These are phyloP conservation scores for Trypanosoma lewisi DNA, from an alignment of 208 protist species.

Conservation along the genomic window DNA sequence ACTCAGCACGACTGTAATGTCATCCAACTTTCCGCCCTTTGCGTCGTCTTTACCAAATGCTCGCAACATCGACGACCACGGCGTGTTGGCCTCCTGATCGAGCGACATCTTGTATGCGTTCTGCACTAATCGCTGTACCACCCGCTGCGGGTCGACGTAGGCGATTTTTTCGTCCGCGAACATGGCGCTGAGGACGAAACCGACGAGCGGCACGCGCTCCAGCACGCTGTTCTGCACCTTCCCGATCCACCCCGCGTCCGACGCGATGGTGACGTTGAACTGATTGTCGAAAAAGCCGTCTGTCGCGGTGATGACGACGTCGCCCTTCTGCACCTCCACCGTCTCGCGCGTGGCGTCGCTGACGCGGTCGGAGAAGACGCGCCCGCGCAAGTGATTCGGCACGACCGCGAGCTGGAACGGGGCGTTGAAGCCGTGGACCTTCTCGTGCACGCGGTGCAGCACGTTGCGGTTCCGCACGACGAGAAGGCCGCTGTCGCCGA, in stretches of 20 bases:
- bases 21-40: slow-evolving; percentile 88
- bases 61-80: slow-evolving; percentile 82
- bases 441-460: slow-evolving; percentile 83
- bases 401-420: slow-evolving; percentile 90
- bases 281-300: slow-evolving; percentile 95
- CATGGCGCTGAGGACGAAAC: slow-evolving; percentile 70
- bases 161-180: slow-evolving; percentile 67
- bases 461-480: slow-evolving; percentile 77
- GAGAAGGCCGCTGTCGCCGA: slow-evolving; percentile 88
- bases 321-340: slow-evolving; percentile 79
- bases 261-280: slow-evolving; percentile 81
- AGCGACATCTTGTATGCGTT: slow-evolving; percentile 79
- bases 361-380: slow-evolving; percentile 68
- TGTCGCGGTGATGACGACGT: slow-evolving; percentile 91
- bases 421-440: slow-evolving; percentile 91
- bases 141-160: slow-evolving; percentile 86
- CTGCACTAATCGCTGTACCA: slow-evolving; percentile 83
- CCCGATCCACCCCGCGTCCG: slow-evolving; percentile 82
- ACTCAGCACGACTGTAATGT: slow-evolving; percentile 88
- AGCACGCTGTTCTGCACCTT: slow-evolving; percentile 59
- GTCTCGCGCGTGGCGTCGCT: slow-evolving; percentile 72
- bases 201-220: slow-evolving; percentile 70
- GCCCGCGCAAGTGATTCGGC: slow-evolving; percentile 59
- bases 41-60: slow-evolving; percentile 67
- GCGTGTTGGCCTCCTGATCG: slow-evolving; percentile 64